These are phyloP conservation scores for Rhizophagus clarus DNA, from an alignment of 192 early-diverging fungal species.

Conservation along the genomic window DNA sequence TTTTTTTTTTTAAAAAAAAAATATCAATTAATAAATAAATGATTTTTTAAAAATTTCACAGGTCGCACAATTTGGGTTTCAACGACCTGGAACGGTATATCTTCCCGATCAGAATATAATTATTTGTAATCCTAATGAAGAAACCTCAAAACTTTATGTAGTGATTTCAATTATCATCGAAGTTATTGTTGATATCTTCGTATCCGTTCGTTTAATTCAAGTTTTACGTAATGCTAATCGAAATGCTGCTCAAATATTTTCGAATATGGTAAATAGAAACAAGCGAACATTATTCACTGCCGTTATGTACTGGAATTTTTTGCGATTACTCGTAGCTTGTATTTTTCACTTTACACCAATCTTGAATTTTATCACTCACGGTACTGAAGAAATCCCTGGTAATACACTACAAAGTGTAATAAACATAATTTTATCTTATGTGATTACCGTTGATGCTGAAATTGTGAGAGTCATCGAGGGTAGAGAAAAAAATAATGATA, in stretches of 20 bases:
- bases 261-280: not conserved
- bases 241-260: not conserved
- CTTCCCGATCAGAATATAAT: not conserved
- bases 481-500: no score
- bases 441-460: no score
- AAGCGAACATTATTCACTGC: conserved; percentile 28
- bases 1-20: no score
- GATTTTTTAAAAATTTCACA: not conserved
- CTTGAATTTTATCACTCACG: no score
- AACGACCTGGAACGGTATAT: not conserved
- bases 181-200: conserved; percentile 1
- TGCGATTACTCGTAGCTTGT: not conserved
- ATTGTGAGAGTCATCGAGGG: no score
- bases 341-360: not conserved
- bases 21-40: no score
- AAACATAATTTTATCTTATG: not conserved
- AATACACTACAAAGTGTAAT: not conserved
- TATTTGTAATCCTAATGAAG: not conserved
- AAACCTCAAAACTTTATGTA: not conserved
- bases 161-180: not conserved
- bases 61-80: not conserved
- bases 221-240: not conserved
- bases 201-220: not conserved
- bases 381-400: not conserved
- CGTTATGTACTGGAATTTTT: conserved; percentile 33